Evolutionary conservation across 2,329 filamentous ascomycete genomes (phyloP).

Genomic region (Teratosphaeria destructans): DNA sequence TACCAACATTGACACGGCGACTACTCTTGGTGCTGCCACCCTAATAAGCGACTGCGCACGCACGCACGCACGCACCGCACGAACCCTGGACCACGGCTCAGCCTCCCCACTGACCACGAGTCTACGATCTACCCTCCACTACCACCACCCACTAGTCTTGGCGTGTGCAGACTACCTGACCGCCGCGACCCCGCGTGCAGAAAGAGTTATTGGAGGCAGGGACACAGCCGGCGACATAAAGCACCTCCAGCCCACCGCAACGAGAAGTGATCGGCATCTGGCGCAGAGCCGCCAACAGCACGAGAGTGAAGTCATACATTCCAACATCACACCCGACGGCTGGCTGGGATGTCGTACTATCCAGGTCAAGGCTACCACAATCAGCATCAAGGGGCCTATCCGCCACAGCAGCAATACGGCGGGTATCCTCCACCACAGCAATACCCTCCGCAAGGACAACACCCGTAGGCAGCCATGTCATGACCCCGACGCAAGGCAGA

Average conservation of each 20-base stretch:
- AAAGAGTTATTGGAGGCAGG: neutral
- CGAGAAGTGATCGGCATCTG: slow-evolving; percentile 4
- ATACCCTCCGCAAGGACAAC: slow-evolving; percentile 9
- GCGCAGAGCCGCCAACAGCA: slow-evolving; percentile 2
- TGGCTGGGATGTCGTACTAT: slow-evolving; percentile 17
- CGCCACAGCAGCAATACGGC: slow-evolving; percentile 13
- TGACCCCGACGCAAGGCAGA: neutral
- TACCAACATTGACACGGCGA: neutral
- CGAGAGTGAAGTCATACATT: neutral
- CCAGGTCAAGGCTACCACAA: slow-evolving; percentile 25
- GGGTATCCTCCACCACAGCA: slow-evolving; percentile 22
- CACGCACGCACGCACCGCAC: neutral
- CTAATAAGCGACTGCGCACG: neutral
- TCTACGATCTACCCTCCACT: neutral
- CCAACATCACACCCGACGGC: neutral
- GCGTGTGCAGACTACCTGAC: slow-evolving; percentile 1
- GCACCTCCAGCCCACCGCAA: neutral
- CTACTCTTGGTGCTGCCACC: neutral
- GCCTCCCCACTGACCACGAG: neutral
- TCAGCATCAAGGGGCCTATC: slow-evolving; percentile 15
- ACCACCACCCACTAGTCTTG: neutral
- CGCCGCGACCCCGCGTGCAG: neutral
- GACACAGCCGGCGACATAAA: neutral
- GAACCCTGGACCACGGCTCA: neutral
- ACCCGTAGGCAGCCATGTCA: neutral